A percentile compares a stretch with the other conserved stretches of the same genome.
phyloP scores from a whole-genome alignment of 2,329 filamentous ascomycete genomes.

The Xylaria sp. region DNA sequence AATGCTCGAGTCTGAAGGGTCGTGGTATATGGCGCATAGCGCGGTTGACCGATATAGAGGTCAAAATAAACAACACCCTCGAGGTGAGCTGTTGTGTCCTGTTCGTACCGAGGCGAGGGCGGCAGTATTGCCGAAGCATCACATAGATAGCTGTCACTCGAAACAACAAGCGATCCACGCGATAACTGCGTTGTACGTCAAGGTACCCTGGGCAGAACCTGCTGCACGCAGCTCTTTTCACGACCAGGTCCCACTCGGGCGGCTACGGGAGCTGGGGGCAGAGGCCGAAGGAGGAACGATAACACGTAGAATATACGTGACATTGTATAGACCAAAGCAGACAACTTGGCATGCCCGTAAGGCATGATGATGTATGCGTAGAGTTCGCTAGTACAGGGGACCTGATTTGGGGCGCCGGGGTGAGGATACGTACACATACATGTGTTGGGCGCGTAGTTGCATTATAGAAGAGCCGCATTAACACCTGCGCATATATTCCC shows the following conservation, averaged over 20 bases:
- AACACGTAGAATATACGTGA: conserved; percentile 32
- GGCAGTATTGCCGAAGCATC: conserved; percentile 21
- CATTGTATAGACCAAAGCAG: conserved; percentile 27
- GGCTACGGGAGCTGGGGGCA: conserved; percentile 30
- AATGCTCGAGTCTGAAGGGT: conserved; percentile 10
- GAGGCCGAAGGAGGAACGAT: conserved; percentile 18
- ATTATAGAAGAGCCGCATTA: conserved; percentile 37
- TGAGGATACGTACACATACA: conserved; percentile 17
- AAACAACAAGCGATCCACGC: conserved; percentile 19
- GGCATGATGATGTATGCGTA: conserved; percentile 30
- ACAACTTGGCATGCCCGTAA: conserved; percentile 30
- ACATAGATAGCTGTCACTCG: conserved; percentile 9
- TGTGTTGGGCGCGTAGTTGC: conserved; percentile 32
- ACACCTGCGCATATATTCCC: conserved; percentile 22
- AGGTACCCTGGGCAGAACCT: conserved; percentile 6
- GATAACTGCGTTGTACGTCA: conserved; percentile 15
- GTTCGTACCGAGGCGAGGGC: conserved; percentile 25
- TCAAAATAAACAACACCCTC: conserved; percentile 6
- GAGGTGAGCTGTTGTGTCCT: conserved; percentile 4
- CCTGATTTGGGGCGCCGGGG: conserved; percentile 15
- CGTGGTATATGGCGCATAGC: conserved; percentile 28
- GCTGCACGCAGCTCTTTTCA: conserved; percentile 28
- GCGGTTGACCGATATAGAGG: conserved; percentile 23
- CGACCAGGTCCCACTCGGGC: conserved; percentile 30
- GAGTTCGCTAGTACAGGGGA: conserved; percentile 15